Conservation (phyloP, 257 asterid species). For the Salvia rosmarinus region DNA sequence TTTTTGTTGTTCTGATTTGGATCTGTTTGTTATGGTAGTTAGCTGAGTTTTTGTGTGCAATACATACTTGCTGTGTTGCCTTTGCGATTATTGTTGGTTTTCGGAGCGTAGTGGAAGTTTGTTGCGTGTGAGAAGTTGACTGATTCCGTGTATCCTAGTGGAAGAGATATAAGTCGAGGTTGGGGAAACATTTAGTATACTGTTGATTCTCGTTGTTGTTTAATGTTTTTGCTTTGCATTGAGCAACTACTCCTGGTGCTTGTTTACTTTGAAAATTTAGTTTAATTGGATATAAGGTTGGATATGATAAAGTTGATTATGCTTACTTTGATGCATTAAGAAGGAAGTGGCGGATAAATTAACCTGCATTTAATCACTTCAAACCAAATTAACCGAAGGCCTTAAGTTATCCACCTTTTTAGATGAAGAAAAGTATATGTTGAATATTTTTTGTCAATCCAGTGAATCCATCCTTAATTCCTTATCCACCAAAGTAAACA, state of each 20-base stretch:
- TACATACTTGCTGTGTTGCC: conserved; percentile 2
- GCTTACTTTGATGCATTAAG: background rate
- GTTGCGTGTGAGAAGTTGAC: conserved; percentile 5
- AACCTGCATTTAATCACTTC: background rate
- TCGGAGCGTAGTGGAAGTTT: background rate
- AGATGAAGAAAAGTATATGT: background rate
- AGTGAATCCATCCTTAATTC: no score
- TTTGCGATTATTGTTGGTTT: background rate
- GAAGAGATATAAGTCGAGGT: background rate
- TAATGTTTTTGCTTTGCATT: background rate
- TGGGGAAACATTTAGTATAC: background rate
- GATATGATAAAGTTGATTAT: background rate
- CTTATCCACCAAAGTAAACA: background rate
- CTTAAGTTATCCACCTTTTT: background rate
- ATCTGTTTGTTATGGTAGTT: background rate
- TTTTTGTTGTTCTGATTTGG: conserved; percentile 6
- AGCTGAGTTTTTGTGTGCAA: background rate
- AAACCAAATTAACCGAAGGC: background rate
- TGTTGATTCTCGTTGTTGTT: background rate
- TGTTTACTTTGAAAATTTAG: no score
- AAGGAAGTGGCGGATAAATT: background rate
- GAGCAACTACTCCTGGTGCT: background rate
- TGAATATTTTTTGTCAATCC: background rate
- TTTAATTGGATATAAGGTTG: no score
- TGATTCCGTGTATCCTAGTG: background rate